Base-by-base conservation (phyloP, 1,284 basidiomycete species). In the Heliocybe sulcata region DNA sequence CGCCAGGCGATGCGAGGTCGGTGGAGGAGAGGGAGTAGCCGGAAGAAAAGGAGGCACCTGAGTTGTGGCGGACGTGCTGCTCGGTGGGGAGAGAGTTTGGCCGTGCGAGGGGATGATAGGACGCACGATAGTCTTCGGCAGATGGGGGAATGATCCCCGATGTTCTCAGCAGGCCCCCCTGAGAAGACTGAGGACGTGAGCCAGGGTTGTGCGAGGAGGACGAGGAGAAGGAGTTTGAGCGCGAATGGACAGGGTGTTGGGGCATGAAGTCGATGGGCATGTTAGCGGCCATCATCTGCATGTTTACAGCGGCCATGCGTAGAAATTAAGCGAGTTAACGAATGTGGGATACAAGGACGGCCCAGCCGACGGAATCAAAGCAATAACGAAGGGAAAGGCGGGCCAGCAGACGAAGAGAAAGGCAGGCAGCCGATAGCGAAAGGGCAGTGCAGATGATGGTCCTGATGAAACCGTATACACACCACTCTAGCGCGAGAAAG, bases 141-240 rank as follows among this genome's bases (percentile, higher is more conserved):
- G 77, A 72, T 56, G 77, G 72, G 58, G 74, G 74, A 61, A 83
- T 69, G 54, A 66, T 70, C 50, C 72, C 63, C 60, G 79, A 75
- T 67, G 82, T 76, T 62, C 79, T 77, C 61, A 76, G 69, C 58
- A 79, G 57, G 63, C 69, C 64, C 63, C 84, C 83, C 67, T 87
- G 86, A 60, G 87, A 84, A 56, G 87, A 90, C 61, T 86, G 84
- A 49, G 87, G 87, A 45, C 87, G 80, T 47, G 87, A 89, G 64
- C 76, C 77, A 61, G 83, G 80, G 1, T 85, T 85, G 64, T 82
- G 81, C 54, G 83, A 81, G 56, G 83, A 85, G 54, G 80, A 76
- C 52, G 87, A 89, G 48, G 87, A 87, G 65, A 87, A 79, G 22
- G 88, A 91, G 67, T 77, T 81, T 50, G 88, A 89, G 67, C 87